phyloP scores from a whole-genome alignment of 2,329 filamentous ascomycete genomes.

The Fusarium sp. region DNA sequence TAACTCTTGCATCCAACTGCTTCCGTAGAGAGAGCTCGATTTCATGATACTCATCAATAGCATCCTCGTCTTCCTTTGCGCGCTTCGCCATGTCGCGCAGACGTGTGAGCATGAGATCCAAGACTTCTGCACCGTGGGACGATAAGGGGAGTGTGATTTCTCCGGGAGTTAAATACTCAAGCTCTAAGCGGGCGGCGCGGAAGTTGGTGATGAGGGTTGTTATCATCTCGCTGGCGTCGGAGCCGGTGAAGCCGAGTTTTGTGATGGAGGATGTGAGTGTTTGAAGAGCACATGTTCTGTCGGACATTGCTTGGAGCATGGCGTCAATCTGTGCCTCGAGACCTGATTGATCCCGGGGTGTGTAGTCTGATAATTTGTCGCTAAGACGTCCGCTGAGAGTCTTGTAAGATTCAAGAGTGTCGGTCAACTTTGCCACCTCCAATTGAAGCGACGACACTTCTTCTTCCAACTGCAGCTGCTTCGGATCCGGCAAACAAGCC shows the following conservation, averaged over 20 bases:
- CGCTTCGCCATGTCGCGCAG: slow-evolving; percentile 60
- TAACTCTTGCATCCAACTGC: slow-evolving; percentile 63
- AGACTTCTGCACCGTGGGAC: slow-evolving; percentile 62
- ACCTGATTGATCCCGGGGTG: slow-evolving; percentile 19
- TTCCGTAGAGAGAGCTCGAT: slow-evolving; percentile 65
- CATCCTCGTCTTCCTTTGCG: slow-evolving; percentile 59
- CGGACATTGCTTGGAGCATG: slow-evolving; percentile 57
- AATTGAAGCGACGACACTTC: slow-evolving; percentile 59
- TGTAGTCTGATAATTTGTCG: slow-evolving; percentile 45
- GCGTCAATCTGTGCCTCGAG: slow-evolving; percentile 55
- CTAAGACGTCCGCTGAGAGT: slow-evolving; percentile 51
- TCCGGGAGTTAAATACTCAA: slow-evolving; percentile 69
- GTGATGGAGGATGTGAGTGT: slow-evolving; percentile 57
- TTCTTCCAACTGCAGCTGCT: slow-evolving; percentile 54
- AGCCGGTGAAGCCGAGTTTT: slow-evolving; percentile 61
- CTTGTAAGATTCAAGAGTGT: slow-evolving; percentile 59
- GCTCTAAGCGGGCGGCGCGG: slow-evolving; percentile 66
- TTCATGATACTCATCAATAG: slow-evolving; percentile 68
- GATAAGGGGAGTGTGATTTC: slow-evolving; percentile 64
- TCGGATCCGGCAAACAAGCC: slow-evolving; percentile 51
- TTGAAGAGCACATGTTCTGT: slow-evolving; percentile 58
- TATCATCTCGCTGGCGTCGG: slow-evolving; percentile 60
- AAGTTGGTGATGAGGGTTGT: slow-evolving; percentile 59
- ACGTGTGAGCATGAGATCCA: slow-evolving; percentile 62
- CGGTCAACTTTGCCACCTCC: slow-evolving; percentile 59